Evolutionary conservation across 140 eudicot genomes (phyloP).

Genomic region (Ambrosia hybrid): DNA sequence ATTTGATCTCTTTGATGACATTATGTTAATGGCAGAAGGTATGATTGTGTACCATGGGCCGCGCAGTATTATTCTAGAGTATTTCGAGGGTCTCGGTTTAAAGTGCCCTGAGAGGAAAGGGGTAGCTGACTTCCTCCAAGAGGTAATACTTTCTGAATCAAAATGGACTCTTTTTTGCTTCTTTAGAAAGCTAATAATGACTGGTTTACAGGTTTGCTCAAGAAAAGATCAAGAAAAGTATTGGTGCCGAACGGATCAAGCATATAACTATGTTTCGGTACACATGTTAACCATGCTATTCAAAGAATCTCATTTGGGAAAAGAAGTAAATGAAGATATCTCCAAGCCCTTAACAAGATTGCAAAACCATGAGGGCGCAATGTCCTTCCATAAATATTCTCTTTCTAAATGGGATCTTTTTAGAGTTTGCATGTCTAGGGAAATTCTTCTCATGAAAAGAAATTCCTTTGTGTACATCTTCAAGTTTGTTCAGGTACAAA

Average conservation of each 20-base stretch:
- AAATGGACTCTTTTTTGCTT: neutral
- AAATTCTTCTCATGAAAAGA: slow-evolving; percentile 54
- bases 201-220: slow-evolving; percentile 47
- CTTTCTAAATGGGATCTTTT: slow-evolving; percentile 52
- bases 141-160: slow-evolving; percentile 33
- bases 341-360: slow-evolving; percentile 37
- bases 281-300: slow-evolving; percentile 39
- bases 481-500: slow-evolving; percentile 53
- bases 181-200: slow-evolving; percentile 3
- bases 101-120: slow-evolving; percentile 74
- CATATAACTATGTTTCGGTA: slow-evolving; percentile 44
- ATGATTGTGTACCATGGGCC: slow-evolving; percentile 70
- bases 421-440: slow-evolving; percentile 59
- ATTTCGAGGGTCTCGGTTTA: slow-evolving; percentile 58
- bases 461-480: slow-evolving; percentile 56
- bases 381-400: slow-evolving; percentile 39
- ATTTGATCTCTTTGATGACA: slow-evolving; percentile 66
- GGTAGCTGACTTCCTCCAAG: slow-evolving; percentile 74
- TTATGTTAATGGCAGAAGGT: slow-evolving; percentile 68
- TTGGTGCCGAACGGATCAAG: slow-evolving; percentile 45
- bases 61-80: slow-evolving; percentile 40
- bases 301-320: slow-evolving; percentile 49
- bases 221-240: slow-evolving; percentile 62
- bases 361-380: slow-evolving; percentile 36
- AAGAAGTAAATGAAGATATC: slow-evolving; percentile 37